Evolutionary conservation across 345 rosid species (phyloP), one percentile per base, ranked within the genome.

Genomic region (Populus alba): DNA sequence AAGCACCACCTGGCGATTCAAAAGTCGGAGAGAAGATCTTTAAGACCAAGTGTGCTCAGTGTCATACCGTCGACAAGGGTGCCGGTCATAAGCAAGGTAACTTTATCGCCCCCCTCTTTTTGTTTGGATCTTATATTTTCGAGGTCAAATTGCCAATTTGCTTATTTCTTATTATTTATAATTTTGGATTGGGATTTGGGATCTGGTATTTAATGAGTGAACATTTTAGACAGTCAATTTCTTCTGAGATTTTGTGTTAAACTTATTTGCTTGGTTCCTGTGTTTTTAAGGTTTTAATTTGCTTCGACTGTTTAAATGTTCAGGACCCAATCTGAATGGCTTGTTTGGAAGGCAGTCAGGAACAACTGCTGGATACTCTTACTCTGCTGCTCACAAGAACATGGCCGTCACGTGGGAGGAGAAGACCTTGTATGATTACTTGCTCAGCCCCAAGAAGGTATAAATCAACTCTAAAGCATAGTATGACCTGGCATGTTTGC

Each of bases 361-460:
- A 23, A 95, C 97, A 13, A 88, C 92, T 6, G 75, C 95, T 8
- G 97, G 97, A 2, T 95, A 95, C 78, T 95, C 99, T 1, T 95
- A 95, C 87, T 95, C 98, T 23, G 86, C 97, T 74, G 98, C 98
- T 20, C 92, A 95, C 89, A 95, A 95, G 91, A 90, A 83, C 83
- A 95, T 79, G 91, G 98, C 95, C 80, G 95, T 95, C 2, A 90
- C 0, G 1, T 95, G 98, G 99, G 98, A 85, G 83, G 99, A 95
- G 90, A 92, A 93, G 77, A 87, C 98, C 20, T 79, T 95, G 85
- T 95, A 93, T 15, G 98, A 93, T 74, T 95, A 95, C 85, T 89
- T 95, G 83, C 93, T 93, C 47, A 95, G 93, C 81, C 99, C 98
- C 73, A 95, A 95, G 91, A 93, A 94, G 99, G 95, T 86, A 83